A percentile compares a stretch with the other conserved stretches of the same genome.
Evolutionary conservation across 176 grass and related monocot genomes (phyloP).

Genomic region (Musa itinerans): DNA sequence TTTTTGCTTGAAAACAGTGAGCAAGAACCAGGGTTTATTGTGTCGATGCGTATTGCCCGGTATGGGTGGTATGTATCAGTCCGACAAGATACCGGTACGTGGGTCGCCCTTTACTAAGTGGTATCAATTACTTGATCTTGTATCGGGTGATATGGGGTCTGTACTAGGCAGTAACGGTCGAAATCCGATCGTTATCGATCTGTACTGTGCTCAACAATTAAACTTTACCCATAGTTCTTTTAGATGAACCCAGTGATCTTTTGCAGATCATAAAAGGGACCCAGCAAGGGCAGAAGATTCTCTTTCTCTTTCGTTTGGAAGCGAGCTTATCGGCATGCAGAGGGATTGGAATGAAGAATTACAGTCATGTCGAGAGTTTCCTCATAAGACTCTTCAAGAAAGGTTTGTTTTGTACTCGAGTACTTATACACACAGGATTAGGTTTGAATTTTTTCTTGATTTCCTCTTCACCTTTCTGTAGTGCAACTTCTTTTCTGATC

Average conservation of each 20-base stretch:
- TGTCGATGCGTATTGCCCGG: too few species aligned
- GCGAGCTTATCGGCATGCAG: constrained; percentile 92
- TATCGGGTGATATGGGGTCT: too few species aligned
- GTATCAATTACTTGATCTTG: too few species aligned
- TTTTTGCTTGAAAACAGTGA: too few species aligned
- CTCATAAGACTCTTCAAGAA: constrained; percentile 83
- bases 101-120: too few species aligned
- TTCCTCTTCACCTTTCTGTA: too few species aligned
- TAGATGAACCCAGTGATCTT: not conserved
- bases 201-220: too few species aligned
- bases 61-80: too few species aligned
- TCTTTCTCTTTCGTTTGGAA: constrained; percentile 74
- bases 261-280: constrained; percentile 75
- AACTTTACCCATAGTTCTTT: not conserved
- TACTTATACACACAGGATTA: constrained; percentile 2
- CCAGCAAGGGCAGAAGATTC: constrained; percentile 84
- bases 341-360: constrained; percentile 99
- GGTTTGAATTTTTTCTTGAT: not conserved
- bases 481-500: not conserved
- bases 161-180: too few species aligned
- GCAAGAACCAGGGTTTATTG: too few species aligned
- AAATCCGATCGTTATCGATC: too few species aligned
- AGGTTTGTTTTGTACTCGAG: constrained; percentile 28
- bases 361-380: constrained; percentile 93
- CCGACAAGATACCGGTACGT: too few species aligned